A percentile compares a stretch with the other conserved stretches of the same genome.
Conservation (phyloP, 2,329 filamentous ascomycete species). For the Cytospora leucostoma region DNA sequence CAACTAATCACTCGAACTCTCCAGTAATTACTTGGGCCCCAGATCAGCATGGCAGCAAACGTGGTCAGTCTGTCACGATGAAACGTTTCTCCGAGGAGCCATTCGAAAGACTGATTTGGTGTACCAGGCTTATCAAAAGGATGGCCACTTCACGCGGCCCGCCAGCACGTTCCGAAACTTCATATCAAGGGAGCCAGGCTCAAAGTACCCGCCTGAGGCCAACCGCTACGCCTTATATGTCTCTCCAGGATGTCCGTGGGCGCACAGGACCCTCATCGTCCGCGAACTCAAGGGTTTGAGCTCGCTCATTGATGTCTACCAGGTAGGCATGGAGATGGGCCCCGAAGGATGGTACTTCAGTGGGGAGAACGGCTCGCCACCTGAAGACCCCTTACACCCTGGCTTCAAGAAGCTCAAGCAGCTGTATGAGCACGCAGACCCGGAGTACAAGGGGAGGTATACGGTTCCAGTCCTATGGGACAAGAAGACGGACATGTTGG, state of each 20-base stretch:
- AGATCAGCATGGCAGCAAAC: constrained; percentile 1
- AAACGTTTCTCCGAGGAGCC: not conserved
- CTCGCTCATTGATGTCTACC: constrained; percentile 66
- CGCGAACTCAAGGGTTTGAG: constrained; percentile 74
- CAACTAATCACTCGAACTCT: not conserved
- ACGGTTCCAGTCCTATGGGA: constrained; percentile 76
- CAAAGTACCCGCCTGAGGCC: constrained; percentile 59
- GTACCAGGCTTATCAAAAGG: constrained; percentile 32
- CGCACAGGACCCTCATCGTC: constrained; percentile 73
- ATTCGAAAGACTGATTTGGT: not conserved
- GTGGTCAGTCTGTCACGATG: not conserved
- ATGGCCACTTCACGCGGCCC: constrained; percentile 56
- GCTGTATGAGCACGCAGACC: constrained; percentile 69
- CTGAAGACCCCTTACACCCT: constrained; percentile 60
- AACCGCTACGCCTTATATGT: constrained; percentile 64
- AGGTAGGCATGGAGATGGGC: constrained; percentile 66
- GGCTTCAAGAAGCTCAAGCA: constrained; percentile 67
- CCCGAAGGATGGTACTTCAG: constrained; percentile 57
- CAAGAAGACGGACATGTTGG: constrained; percentile 67
- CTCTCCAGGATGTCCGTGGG: constrained; percentile 65
- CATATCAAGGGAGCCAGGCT: constrained; percentile 52
- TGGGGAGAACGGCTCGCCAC: constrained; percentile 49
- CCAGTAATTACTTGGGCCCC: not conserved
- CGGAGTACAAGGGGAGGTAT: constrained; percentile 68
- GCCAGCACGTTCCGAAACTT: constrained; percentile 56